Evolutionary conservation across 306 rosid species (phyloP), one percentile per base, ranked within the genome.

Genomic region (Spatholobus suberectus): DNA sequence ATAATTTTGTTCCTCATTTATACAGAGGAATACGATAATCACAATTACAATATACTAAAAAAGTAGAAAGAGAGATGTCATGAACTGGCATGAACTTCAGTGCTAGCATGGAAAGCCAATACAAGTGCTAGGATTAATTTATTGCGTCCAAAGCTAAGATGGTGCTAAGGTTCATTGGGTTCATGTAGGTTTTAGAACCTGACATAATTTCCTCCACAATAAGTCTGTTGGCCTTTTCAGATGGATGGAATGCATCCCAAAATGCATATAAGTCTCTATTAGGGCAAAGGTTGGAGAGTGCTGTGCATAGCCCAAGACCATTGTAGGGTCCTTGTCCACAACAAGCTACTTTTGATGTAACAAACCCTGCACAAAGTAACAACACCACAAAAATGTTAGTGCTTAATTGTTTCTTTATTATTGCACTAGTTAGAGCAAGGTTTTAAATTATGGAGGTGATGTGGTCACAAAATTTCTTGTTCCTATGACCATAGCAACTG

Each of bases 241-340:
- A 83, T 15, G 97, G 97, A 80, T 93, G 97, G 27, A 91, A 93
- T 40, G 94, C 15, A 83, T 93, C 97, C 97, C 97, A 93, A 83
- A 93, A 93, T 43, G 91, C 96, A 78, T 93, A 68, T 8, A 7
- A 2, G 3, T 90, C 77, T 83, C 97, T 87, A 21, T 93, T 81
- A 0, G 91, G 78, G 79, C 97, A 93, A 51, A 93, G 24, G 70
- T 86, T 91, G 1, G 97, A 91, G 15, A 76, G 74, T 26, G 7
- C 8, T 3, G 96, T 93, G 90, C 97, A 93, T 15, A 90, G 82
- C 11, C 97, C 97, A 1, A 93, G 0, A 3, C 97, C 97, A 67
- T 93, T 93, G 55, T 81, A 85, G 14, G 93, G 96, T 70, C 97
- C 97, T 85, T 93, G 97, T 1, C 97, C 97, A 70, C 97, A 93